Conservation (phyloP, 78 protist genomes). For the Dictyostelium purpureum region DNA sequence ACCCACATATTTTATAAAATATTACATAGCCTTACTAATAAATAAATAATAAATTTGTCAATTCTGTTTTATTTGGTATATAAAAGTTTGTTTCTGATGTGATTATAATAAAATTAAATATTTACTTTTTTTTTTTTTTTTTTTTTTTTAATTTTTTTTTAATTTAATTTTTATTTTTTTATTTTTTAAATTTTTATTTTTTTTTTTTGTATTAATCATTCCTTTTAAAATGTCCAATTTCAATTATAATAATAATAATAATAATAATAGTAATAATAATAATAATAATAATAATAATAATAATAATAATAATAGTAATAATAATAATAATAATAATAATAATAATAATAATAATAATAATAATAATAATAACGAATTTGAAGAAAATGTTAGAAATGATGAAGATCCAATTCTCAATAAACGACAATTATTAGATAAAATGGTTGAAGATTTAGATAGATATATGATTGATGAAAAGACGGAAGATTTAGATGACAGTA, state of each 20-base stretch:
- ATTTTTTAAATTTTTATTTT: neutral
- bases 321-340: neutral
- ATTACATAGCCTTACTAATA: no score
- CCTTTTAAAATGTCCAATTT: no score
- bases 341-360: neutral
- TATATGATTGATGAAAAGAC: conserved; percentile 4
- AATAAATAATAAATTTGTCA: no score
- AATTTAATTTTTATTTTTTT: neutral
- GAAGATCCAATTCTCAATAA: no score
- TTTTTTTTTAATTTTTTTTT: no score
- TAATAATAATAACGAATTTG: neutral
- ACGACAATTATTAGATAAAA: conserved; percentile 1
- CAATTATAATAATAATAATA: neutral
- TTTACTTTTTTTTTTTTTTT: neutral
- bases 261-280: neutral
- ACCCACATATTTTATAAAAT: no score
- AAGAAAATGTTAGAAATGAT: neutral
- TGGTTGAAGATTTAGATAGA: conserved; percentile 7
- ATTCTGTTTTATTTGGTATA: no score
- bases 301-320: neutral
- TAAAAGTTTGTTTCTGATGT: no score
- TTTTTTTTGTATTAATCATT: no score
- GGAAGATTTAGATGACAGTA: neutral
- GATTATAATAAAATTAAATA: no score
- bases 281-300: neutral